Evolutionary conservation across 176 grass and related monocot species (phyloP), one percentile per base, ranked within the genome.

Genomic region (Triticum timopheevii): DNA sequence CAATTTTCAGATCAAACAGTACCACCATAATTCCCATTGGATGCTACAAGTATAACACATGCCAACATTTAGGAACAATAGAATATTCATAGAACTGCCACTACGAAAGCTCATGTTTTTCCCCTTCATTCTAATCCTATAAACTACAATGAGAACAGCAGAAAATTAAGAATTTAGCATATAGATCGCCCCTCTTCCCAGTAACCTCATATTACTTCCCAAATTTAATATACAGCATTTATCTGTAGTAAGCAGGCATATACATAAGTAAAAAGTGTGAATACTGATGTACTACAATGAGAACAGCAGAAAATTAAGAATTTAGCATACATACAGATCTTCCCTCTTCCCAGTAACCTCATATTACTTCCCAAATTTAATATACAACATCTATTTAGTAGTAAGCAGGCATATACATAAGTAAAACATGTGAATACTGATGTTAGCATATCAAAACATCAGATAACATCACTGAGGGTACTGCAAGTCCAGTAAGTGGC

Each of bases 401-500:
- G 54, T 90, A 45, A 39, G 23, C 61, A 78, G 16, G 70, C 72
- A 73, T 5, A 65, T 69, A 73, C 27, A 83, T 19, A 22, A 61
- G 59, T 66, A 61, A 3, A 76, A 61, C 45, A 15, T 49, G 45
- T 49, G 42, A 44, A 44, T 44, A 44, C 47, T 50, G 50, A 54
- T 54, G 50, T 54, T 13, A 50, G 71, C 15, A 63, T 25, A 61
- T 74, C 11, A 80, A 86, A 79, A 36, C 38, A 65, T 66, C n/a
- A 39, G 17, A 77, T 27, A 84, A 68, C 65, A 64, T 84, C 59
- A 86, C 69, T 65, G 68, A 83, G 50, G 65, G 33, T 79, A 19
- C 23, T 56, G 34, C 31, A 86, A 86, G 45, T 63, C 72, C 12
- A 83, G 81, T 17, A 71, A 28, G 13, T 89, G 25, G 6, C 49